Evolutionary conservation across 768 basidiomycete species (phyloP).

Genomic region (Tulasnella calospora): DNA sequence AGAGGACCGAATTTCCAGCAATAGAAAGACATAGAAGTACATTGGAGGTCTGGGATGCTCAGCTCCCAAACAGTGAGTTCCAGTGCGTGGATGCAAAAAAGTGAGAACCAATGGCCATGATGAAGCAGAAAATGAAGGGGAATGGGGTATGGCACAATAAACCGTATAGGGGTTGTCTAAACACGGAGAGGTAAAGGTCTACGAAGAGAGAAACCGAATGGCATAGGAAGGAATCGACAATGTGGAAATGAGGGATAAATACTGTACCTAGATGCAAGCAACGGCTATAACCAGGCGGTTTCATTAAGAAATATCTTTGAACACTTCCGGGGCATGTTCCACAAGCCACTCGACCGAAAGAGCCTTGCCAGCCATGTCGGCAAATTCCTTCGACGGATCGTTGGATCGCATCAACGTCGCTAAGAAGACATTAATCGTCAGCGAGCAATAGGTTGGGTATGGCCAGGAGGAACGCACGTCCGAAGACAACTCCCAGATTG

Average conservation of each 20-base stretch:
- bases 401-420: slow-evolving; percentile 91
- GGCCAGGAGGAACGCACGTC: slow-evolving; percentile 60
- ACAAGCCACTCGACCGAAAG: slow-evolving; percentile 91
- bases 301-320: neutral
- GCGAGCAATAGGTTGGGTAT: neutral
- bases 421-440: slow-evolving; percentile 36
- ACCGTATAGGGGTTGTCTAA: neutral
- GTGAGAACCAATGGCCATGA: neutral
- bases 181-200: neutral
- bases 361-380: slow-evolving; percentile 96
- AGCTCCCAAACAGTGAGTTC: neutral
- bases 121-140: neutral
- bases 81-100: neutral
- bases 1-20: neutral
- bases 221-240: neutral
- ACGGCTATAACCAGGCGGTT: neutral
- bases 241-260: neutral
- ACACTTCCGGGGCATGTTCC: slow-evolving; percentile 62
- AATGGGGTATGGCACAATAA: neutral
- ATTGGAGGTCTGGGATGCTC: neutral
- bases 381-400: slow-evolving; percentile 83
- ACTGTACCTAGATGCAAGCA: neutral
- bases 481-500: slow-evolving; percentile 96
- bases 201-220: neutral
- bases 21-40: neutral